Evolutionary conservation across 192 early-diverging fungal species (phyloP), one percentile per base, ranked within the genome.

Genomic region (Gigaspora rosea): DNA sequence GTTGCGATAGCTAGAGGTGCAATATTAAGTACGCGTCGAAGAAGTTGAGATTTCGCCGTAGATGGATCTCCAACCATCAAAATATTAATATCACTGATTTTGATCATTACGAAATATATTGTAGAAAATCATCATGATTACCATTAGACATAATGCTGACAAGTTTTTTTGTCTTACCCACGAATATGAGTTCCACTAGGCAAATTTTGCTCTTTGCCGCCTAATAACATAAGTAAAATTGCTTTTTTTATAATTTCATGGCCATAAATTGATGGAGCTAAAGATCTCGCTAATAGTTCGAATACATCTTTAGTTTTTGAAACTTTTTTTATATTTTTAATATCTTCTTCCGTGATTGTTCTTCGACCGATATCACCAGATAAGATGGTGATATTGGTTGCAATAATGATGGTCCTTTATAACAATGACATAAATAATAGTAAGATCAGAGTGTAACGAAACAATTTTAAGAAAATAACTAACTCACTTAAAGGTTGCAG

Each of bases 21-120:
- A 73, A 94, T 94, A 77, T 97, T 96, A 61, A 96, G 82, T 27
- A 99, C 94, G 82, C 93, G 97, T n/a, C 95, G 87, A 76, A 99
- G 88, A 75, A 99, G 90, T 84, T 99, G 97, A n/a, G 95, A 97
- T 87, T 99, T 99, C 12, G 96, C 96, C 5, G 95, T 96, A n/a
- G 94, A 96, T 41, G 97, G 97, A 86, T 99, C 97, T 70, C 97
- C 97, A 18, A 99, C 96, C 90, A 99, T 93, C 71, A 97, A 85
- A 80, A 99, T 95, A 80, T 99, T 99, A 79, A 99, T 95, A 84
- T 99, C 97, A 76, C 96, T 94, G 74, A 74, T 57, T 20, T 41
- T 64, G 20, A 63, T 66, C 27, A 27, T 27, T 27, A 27, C 27
- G 27, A 27, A 27, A 27, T 27, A 27, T 27, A 27, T 27, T 27